phyloP scores from a whole-genome alignment of 176 grass and related monocot genomes.

The Hordeum vulgare region MorexV3_pseudomolecules_assembly NC_058519.1:33041617-33042116 shows the following conservation, averaged over 20 bases:
- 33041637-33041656: conserved; percentile 46
- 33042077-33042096: conserved; percentile 72
- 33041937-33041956: conserved; percentile 58
- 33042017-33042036: conserved; percentile 63
- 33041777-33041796: conserved; percentile 64
- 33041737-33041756: conserved; percentile 43
- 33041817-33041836: conserved; percentile 54
- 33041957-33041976: conserved; percentile 46
- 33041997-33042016: conserved; percentile 71
- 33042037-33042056: conserved; percentile 55
- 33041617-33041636: conserved; percentile 55
- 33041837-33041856: conserved; percentile 57
- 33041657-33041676: conserved; percentile 54
- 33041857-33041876: conserved; percentile 40
- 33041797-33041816: conserved; percentile 52
- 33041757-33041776: conserved; percentile 52
- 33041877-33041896: conserved; percentile 68
- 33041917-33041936: conserved; percentile 75
- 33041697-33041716: conserved; percentile 39
- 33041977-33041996: conserved; percentile 77
- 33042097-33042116: conserved; percentile 60
- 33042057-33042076: conserved; percentile 55
- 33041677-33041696: conserved; percentile 60
- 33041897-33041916: conserved; percentile 55
- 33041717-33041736: conserved; percentile 47